A percentile compares a stretch with the other conserved stretches of the same genome.
Evolutionary conservation across 805 yeast genomes (phyloP).

Genomic region (Babjeviella inositovora): DNA sequence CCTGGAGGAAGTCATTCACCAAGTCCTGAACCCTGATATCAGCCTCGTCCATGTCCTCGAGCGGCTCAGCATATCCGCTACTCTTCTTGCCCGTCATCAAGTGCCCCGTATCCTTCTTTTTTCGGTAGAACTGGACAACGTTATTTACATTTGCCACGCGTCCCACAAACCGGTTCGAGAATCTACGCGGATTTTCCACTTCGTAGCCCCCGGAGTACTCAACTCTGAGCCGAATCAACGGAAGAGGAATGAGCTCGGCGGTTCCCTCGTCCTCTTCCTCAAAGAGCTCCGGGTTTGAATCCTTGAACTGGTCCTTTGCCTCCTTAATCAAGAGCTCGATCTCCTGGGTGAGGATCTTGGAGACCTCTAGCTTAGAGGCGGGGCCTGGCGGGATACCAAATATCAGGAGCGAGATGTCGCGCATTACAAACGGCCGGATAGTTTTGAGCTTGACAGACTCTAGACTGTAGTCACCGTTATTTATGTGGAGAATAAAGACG

Average conservation of each 20-base stretch:
- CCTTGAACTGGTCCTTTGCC: slow-evolving; percentile 35
- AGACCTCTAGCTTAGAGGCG: slow-evolving; percentile 42
- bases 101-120: slow-evolving; percentile 13
- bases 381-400: slow-evolving; percentile 43
- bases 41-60: slow-evolving; percentile 15
- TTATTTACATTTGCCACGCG: slow-evolving; percentile 84
- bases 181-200: slow-evolving; percentile 79
- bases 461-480: slow-evolving; percentile 35
- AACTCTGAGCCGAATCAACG: slow-evolving; percentile 67
- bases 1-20: slow-evolving; percentile 44
- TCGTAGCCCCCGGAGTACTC: slow-evolving; percentile 87
- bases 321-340: slow-evolving; percentile 52
- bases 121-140: slow-evolving; percentile 55
- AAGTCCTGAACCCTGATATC: slow-evolving; percentile 40
- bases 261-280: slow-evolving; percentile 7
- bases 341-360: slow-evolving; percentile 37
- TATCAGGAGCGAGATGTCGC: slow-evolving; percentile 36
- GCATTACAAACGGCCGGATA: slow-evolving; percentile 72
- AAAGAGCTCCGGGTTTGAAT: slow-evolving; percentile 11
- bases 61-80: slow-evolving; percentile 7
- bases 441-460: slow-evolving; percentile 52
- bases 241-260: slow-evolving; percentile 43
- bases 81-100: slow-evolving; percentile 1
- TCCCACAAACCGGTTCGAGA: slow-evolving; percentile 84
- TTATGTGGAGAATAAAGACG: slow-evolving; percentile 54